These are phyloP conservation scores for Clarireedia monteithiana DNA, from an alignment of 2,329 filamentous ascomycete species.

Conservation along the genomic window DNA sequence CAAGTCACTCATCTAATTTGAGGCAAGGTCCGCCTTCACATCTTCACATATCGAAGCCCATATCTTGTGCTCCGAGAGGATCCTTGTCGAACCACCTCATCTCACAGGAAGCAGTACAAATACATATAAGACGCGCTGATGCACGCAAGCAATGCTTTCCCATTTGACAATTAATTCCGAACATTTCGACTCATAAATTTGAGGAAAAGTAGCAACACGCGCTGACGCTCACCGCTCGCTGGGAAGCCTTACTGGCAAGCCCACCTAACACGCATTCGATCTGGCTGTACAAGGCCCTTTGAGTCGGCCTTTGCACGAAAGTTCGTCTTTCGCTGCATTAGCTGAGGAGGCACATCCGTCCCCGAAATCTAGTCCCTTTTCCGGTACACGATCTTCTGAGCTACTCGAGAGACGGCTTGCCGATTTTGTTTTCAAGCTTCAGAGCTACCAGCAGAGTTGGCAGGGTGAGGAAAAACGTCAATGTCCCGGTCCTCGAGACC, in stretches of 20 bases:
- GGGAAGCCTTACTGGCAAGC: constrained; percentile 24
- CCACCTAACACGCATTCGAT: constrained; percentile 25
- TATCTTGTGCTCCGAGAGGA: constrained; percentile 14
- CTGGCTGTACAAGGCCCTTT: constrained; percentile 35
- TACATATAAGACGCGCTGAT: constrained; percentile 15
- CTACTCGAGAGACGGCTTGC: constrained; percentile 25
- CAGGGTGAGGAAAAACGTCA: constrained; percentile 36
- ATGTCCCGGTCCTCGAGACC: constrained; percentile 49
- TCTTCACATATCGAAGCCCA: constrained; percentile 9
- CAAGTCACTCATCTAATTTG: constrained; percentile 10
- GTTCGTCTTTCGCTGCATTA: constrained; percentile 26
- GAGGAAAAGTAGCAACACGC: constrained; percentile 17
- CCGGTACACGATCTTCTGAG: constrained; percentile 23
- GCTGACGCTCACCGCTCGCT: constrained; percentile 20
- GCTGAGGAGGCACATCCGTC: constrained; percentile 26
- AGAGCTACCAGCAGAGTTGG: constrained; percentile 30
- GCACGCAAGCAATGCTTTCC: constrained; percentile 18
- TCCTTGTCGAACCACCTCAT: constrained; percentile 25
- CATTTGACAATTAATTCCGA: constrained; percentile 14
- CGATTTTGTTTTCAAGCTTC: constrained; percentile 29
- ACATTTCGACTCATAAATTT: constrained; percentile 15
- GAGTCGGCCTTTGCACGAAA: constrained; percentile 29
- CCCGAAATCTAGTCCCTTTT: constrained; percentile 23
- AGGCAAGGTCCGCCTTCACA: constrained; percentile 12
- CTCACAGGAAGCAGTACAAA: constrained; percentile 21